These are phyloP conservation scores for Colletotrichum plurivorum DNA, from an alignment of 2,329 filamentous ascomycete species.

Conservation along the genomic window DNA sequence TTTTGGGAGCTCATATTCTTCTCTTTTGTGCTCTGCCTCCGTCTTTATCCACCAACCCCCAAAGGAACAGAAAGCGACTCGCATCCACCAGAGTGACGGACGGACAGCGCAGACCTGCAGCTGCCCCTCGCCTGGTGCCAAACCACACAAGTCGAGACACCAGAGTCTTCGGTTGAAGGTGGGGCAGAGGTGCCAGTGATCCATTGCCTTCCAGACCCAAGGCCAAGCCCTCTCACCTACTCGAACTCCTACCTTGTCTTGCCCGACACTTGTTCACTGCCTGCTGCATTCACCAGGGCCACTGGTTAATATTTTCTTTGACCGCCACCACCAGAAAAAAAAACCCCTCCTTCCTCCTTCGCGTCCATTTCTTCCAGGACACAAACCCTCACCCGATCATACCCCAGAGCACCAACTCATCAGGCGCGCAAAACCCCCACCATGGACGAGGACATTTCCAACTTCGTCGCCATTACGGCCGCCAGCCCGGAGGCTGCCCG, in stretches of 20 bases:
- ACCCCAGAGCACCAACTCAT: neutral
- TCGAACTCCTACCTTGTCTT: too few species aligned
- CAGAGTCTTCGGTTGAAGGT: slow-evolving; percentile 34
- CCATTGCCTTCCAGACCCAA: slow-evolving; percentile 11
- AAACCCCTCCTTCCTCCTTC: neutral
- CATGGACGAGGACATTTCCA: slow-evolving; percentile 82
- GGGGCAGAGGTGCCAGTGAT: slow-evolving; percentile 30
- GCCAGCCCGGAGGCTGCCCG: slow-evolving; percentile 80
- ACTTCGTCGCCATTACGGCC: slow-evolving; percentile 87
- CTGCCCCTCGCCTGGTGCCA: slow-evolving; percentile 26
- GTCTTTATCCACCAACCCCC: neutral
- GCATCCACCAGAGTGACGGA: neutral
- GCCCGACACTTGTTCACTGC: too few species aligned
- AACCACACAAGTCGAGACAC: neutral
- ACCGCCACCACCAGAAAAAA: slow-evolving; percentile 20
- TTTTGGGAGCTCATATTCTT: neutral
- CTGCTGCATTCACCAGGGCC: neutral
- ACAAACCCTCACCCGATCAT: neutral
- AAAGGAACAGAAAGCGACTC: neutral
- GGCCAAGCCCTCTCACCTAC: neutral
- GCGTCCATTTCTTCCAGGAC: neutral
- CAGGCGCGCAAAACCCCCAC: slow-evolving; percentile 37
- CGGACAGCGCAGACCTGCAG: slow-evolving; percentile 21
- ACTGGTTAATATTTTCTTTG: neutral
- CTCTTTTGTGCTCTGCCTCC: neutral